Evolutionary conservation across 1,284 basidiomycete species (phyloP).

Genomic region (Tetrapyrgos nigripes): DNA sequence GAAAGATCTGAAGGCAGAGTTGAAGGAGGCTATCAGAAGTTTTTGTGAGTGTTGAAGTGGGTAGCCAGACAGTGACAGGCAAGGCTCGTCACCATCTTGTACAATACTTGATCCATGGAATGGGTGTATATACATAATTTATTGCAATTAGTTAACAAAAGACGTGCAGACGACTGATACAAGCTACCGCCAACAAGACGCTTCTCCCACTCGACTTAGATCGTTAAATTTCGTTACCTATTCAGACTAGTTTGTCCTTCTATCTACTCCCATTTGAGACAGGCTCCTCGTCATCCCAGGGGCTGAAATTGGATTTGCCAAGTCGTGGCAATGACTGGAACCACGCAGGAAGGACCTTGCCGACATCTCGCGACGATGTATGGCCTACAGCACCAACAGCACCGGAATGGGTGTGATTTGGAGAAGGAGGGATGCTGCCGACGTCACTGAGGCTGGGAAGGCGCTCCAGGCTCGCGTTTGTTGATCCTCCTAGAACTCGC

Average conservation of each 20-base stretch:
- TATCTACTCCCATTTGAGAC: conserved; percentile 4
- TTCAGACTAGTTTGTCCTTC: conserved; percentile 1
- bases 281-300: conserved; percentile 68
- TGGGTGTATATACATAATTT: conserved; percentile 21
- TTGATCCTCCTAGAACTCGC: conserved; percentile 69
- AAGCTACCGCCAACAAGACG: not conserved
- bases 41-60: too few relatives aligned
- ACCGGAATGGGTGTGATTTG: conserved; percentile 50
- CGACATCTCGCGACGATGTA: conserved; percentile 14
- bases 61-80: too few relatives aligned
- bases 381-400: conserved; percentile 34
- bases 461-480: conserved; percentile 75
- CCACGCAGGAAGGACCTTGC: conserved; percentile 55
- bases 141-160: conserved; percentile 19
- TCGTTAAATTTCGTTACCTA: conserved; percentile 6
- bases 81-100: too few relatives aligned
- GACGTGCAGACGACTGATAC: not conserved
- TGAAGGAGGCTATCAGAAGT: too few relatives aligned
- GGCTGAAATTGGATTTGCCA: conserved; percentile 66
- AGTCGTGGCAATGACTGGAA: conserved; percentile 58
- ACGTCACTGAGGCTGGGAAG: conserved; percentile 77
- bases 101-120: too few relatives aligned
- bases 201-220: conserved; percentile 1
- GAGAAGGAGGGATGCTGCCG: conserved; percentile 68
- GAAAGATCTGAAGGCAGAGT: too few relatives aligned